Conservation (phyloP, 805 yeast genomes). For the Priceomyces carsonii region DNA sequence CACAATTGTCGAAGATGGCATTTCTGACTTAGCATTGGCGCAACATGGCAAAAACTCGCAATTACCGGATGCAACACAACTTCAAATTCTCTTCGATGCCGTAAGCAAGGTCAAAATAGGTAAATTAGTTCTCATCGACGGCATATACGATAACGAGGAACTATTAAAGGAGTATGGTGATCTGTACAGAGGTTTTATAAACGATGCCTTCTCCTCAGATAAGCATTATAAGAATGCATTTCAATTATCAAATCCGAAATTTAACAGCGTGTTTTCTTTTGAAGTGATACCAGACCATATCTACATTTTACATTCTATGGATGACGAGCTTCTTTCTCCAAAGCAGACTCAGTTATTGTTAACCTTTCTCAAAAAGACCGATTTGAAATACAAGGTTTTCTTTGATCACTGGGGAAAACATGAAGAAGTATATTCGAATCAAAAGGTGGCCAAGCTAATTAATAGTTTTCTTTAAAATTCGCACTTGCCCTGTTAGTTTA, state of each 20-base stretch:
- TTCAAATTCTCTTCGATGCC: background rate
- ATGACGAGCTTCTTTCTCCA: conserved; percentile 64
- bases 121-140: conserved; percentile 52
- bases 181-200: conserved; percentile 53
- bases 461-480: background rate
- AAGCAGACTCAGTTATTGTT: conserved; percentile 49
- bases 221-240: conserved; percentile 23
- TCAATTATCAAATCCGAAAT: conserved; percentile 19
- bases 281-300: conserved; percentile 12
- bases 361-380: conserved; percentile 26
- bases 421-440: conserved; percentile 57
- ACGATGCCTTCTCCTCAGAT: conserved; percentile 50
- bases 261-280: conserved; percentile 2
- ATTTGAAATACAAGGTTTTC: conserved; percentile 9
- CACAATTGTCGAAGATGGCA: conserved; percentile 18
- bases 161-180: conserved; percentile 61
- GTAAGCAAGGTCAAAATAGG: conserved; percentile 1
- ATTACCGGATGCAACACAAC: background rate
- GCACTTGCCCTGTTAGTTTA: too few relatives aligned
- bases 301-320: conserved; percentile 56
- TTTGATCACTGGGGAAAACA: conserved; percentile 56
- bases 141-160: conserved; percentile 59
- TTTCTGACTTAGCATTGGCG: conserved; percentile 1
- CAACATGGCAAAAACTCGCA: background rate
- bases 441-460: conserved; percentile 32